Conservation (phyloP, 1,139 yeast species). For the Taphrina betulina region DNA sequence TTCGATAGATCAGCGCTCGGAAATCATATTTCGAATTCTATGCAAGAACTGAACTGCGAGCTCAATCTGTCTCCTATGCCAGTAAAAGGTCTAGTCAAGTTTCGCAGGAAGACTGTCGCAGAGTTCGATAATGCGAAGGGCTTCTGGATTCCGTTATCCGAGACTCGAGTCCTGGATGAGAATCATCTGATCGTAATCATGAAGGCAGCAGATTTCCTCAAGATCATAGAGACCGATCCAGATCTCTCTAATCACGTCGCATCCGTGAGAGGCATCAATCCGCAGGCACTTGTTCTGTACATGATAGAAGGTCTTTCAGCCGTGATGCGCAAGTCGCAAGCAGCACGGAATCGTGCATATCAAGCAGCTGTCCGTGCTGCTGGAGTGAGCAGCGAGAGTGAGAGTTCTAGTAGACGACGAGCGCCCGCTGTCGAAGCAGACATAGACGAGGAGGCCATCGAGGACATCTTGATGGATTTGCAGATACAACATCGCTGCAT, state of each 20-base stretch:
- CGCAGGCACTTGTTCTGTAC: slow-evolving; percentile 33
- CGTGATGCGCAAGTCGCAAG: slow-evolving; percentile 31
- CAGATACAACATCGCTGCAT: slow-evolving; percentile 35
- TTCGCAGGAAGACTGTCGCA: slow-evolving; percentile 37
- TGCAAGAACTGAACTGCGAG: slow-evolving; percentile 24
- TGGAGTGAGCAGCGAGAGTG: slow-evolving; percentile 17
- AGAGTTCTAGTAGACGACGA: not conserved
- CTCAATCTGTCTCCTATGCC: slow-evolving; percentile 21
- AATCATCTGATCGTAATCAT: slow-evolving; percentile 34
- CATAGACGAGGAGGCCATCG: slow-evolving; percentile 33
- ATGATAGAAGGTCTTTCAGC: slow-evolving; percentile 37
- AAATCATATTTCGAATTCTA: slow-evolving; percentile 31
- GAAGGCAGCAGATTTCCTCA: slow-evolving; percentile 35
- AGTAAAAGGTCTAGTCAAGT: slow-evolving; percentile 35
- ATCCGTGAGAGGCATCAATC: slow-evolving; percentile 17
- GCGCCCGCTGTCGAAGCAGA: not conserved
- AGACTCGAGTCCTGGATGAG: slow-evolving; percentile 36
- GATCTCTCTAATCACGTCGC: slow-evolving; percentile 23
- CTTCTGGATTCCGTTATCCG: slow-evolving; percentile 37
- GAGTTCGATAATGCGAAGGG: slow-evolving; percentile 36
- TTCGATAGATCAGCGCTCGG: slow-evolving; percentile 33
- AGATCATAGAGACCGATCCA: slow-evolving; percentile 26
- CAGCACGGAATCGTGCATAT: slow-evolving; percentile 35
- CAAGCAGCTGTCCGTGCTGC: slow-evolving; percentile 34
- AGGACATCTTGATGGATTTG: slow-evolving; percentile 36